A percentile compares a stretch with the other conserved stretches of the same genome.
These are phyloP conservation scores for Stenocarpella maydis DNA, from an alignment of 2,329 filamentous ascomycete genomes.

Conservation along the genomic window DNA sequence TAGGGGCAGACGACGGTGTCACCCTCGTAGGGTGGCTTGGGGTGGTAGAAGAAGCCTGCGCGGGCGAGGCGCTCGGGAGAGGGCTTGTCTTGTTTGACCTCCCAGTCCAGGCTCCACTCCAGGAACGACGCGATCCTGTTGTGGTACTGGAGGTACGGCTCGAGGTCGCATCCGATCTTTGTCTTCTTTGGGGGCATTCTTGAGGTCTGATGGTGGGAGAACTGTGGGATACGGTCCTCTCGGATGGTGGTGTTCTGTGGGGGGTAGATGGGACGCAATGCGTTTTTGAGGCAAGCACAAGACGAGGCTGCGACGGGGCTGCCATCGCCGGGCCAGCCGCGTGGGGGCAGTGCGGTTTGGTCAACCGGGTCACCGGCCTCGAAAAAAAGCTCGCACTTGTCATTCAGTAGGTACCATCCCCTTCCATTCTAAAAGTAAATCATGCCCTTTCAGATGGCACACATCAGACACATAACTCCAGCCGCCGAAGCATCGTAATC, in stretches of 20 bases:
- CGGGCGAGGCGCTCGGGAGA: conserved; percentile 19
- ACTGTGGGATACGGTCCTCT: not conserved
- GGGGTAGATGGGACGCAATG: not conserved
- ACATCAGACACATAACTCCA: too few relatives aligned
- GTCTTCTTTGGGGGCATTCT: not conserved
- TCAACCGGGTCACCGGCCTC: not conserved
- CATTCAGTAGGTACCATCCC: not conserved
- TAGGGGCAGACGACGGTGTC: conserved; percentile 26
- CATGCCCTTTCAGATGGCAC: not conserved
- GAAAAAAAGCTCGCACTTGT: too few relatives aligned
- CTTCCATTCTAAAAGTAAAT: not conserved
- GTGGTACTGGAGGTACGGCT: conserved; percentile 27
- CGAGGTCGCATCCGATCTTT: not conserved
- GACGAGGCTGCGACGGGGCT: not conserved
- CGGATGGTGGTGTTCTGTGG: not conserved
- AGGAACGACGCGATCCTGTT: conserved; percentile 32
- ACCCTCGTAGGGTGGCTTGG: not conserved
- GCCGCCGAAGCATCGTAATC: too few relatives aligned
- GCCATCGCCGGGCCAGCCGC: not conserved
- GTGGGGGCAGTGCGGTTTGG: not conserved
- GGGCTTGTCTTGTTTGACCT: conserved; percentile 10
- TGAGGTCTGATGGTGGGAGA: not conserved
- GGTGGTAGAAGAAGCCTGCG: conserved; percentile 17
- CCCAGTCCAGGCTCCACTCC: conserved; percentile 20
- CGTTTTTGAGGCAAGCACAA: not conserved